Evolutionary conservation across 192 early-diverging fungal genomes (phyloP).

Genomic region (Geranomyces variabilis): DNA sequence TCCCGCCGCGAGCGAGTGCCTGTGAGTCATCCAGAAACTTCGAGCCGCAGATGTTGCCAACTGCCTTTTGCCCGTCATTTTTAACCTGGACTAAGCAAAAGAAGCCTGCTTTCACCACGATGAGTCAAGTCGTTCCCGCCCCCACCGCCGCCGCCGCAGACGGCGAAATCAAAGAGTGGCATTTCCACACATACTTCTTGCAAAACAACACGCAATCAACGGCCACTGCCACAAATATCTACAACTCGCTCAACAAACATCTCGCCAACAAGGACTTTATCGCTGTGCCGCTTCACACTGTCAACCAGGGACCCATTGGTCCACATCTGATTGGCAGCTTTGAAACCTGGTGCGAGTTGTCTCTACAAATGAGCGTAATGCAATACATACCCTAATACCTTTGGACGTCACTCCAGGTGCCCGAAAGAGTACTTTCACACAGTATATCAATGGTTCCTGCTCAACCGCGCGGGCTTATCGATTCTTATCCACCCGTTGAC

Average conservation of each 20-base stretch:
- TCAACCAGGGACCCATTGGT: slow-evolving; percentile 45
- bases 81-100: too few relatives aligned
- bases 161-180: slow-evolving; percentile 66
- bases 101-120: too few relatives aligned
- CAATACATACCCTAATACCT: neutral
- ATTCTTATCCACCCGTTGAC: slow-evolving; percentile 70
- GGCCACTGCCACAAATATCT: neutral
- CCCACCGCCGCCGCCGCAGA: neutral
- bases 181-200: slow-evolving; percentile 71
- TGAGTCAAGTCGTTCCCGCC: too few relatives aligned
- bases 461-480: slow-evolving; percentile 52
- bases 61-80: too few relatives aligned
- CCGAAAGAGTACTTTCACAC: slow-evolving; percentile 63
- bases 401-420: slow-evolving; percentile 8
- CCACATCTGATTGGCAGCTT: slow-evolving; percentile 66
- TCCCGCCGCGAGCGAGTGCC: too few relatives aligned
- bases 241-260: slow-evolving; percentile 41
- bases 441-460: slow-evolving; percentile 57
- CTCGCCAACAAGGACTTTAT: slow-evolving; percentile 56
- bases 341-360: slow-evolving; percentile 56
- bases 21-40: too few relatives aligned
- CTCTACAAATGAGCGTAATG: neutral
- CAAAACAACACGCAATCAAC: slow-evolving; percentile 36
- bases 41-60: too few relatives aligned
- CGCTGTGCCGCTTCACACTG: slow-evolving; percentile 47